These are phyloP conservation scores for Colletotrichum agaves DNA, from an alignment of 2,329 filamentous ascomycete genomes.

Conservation along the genomic window DNA sequence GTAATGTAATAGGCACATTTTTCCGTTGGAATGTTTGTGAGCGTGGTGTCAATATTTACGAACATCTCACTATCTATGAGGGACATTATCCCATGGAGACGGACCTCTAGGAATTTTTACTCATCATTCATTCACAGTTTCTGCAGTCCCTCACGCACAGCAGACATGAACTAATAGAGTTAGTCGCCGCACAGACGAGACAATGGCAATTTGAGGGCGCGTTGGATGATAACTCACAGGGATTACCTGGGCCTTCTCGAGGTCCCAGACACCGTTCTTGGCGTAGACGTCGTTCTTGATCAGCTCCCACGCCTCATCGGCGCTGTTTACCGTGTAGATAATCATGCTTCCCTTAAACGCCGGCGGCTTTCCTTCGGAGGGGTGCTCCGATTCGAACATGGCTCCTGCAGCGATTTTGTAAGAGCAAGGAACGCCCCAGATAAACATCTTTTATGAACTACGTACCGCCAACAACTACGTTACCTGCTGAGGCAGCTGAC, in stretches of 20 bases:
- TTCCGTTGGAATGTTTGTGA: not conserved
- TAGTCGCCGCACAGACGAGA: not conserved
- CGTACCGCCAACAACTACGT: conserved; percentile 36
- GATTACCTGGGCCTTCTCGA: conserved; percentile 41
- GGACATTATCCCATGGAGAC: too few relatives aligned
- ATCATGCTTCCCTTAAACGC: conserved; percentile 29
- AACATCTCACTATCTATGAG: too few relatives aligned
- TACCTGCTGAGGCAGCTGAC: conserved; percentile 37
- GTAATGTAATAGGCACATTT: not conserved
- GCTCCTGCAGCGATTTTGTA: not conserved
- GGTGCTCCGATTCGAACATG: conserved; percentile 31
- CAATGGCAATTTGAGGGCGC: not conserved
- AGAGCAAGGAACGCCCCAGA: accelerated
- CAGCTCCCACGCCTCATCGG: conserved; percentile 38
- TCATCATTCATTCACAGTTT: too few relatives aligned
- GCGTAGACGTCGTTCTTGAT: conserved; percentile 40
- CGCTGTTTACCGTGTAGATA: conserved; percentile 23
- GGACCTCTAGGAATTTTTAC: not conserved
- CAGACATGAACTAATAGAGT: conserved; percentile 13
- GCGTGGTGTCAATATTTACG: not conserved
- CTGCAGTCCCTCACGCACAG: conserved; percentile 17
- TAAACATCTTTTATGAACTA: accelerated
- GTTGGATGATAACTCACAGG: conserved; percentile 32
- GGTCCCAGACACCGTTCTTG: conserved; percentile 40
- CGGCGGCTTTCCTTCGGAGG: conserved; percentile 16